Conservation (phyloP, 495 filamentous ascomycete species). For the Tuber indicum region DNA sequence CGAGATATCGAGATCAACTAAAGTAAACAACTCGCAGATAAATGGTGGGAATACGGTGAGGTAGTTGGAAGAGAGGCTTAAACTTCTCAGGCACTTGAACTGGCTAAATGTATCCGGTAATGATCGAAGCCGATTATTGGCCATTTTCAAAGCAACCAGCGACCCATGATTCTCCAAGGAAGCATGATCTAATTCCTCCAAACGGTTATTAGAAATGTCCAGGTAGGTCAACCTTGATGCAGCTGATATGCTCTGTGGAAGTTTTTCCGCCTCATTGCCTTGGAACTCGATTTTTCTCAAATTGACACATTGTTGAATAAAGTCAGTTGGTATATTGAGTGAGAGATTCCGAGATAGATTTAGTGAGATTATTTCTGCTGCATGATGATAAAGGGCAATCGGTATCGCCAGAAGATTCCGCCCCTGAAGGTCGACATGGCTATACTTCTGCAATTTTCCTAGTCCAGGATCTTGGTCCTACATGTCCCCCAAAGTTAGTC, state of each 20-base stretch:
- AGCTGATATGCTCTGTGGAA: slow-evolving; percentile 78
- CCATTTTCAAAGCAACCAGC: slow-evolving; percentile 83
- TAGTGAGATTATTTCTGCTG: slow-evolving; percentile 85
- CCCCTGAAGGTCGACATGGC: slow-evolving; percentile 85
- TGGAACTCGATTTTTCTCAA: slow-evolving; percentile 91
- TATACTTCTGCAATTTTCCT: slow-evolving; percentile 75
- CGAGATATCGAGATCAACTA: slow-evolving; percentile 92
- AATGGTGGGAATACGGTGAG: slow-evolving; percentile 77
- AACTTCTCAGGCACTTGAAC: slow-evolving; percentile 66
- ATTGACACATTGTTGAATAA: slow-evolving; percentile 86
- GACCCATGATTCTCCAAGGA: slow-evolving; percentile 62
- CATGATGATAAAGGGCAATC: slow-evolving; percentile 84
- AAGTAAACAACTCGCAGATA: slow-evolving; percentile 68
- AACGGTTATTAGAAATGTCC: slow-evolving; percentile 87
- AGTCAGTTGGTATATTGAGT: slow-evolving; percentile 89
- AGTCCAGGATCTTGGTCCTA: slow-evolving; percentile 70
- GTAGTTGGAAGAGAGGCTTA: slow-evolving; percentile 90
- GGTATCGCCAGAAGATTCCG: slow-evolving; percentile 91
- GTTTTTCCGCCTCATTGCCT: slow-evolving; percentile 77
- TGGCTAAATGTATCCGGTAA: slow-evolving; percentile 74
- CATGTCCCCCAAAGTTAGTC: slow-evolving; percentile 13
- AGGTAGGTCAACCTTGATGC: slow-evolving; percentile 78
- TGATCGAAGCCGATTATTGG: slow-evolving; percentile 76
- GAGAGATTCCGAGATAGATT: slow-evolving; percentile 89
- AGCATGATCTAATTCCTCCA: slow-evolving; percentile 79